Conservation (phyloP, 2,329 filamentous ascomycete genomes). For the Colletotrichum tropicale region DNA sequence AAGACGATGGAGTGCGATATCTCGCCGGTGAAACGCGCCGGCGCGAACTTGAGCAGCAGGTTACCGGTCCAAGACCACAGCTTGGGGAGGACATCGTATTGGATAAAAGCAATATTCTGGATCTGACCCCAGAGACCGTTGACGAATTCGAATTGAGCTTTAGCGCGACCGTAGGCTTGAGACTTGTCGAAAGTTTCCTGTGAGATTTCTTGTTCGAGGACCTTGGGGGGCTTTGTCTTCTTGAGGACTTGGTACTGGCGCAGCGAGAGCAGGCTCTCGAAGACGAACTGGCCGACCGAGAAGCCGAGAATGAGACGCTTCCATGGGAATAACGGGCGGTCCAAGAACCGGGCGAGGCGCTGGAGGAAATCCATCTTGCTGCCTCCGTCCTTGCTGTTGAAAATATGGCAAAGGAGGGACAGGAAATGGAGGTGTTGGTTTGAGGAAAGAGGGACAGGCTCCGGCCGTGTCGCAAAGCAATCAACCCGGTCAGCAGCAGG, state of each 20-base stretch:
- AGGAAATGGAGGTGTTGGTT: constrained; percentile 9
- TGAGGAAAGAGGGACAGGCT: neutral
- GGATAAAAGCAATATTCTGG: constrained; percentile 88
- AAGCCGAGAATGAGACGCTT: constrained; percentile 96
- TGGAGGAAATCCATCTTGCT: constrained; percentile 33
- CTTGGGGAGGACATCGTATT: constrained; percentile 88
- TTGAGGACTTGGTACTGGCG: constrained; percentile 91
- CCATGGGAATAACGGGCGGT: constrained; percentile 94
- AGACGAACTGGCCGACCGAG: constrained; percentile 86
- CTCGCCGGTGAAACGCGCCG: constrained; percentile 83
- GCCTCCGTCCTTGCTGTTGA: neutral
- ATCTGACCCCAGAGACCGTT: constrained; percentile 83
- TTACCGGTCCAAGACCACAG: constrained; percentile 84
- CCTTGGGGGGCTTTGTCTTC: constrained; percentile 79
- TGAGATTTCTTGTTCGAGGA: constrained; percentile 86
- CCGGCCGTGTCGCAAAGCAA: neutral
- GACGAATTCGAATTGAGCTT: constrained; percentile 87
- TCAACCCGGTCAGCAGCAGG: neutral
- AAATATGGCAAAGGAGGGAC: constrained; percentile 13
- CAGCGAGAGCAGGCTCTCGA: constrained; percentile 87
- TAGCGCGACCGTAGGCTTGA: constrained; percentile 94
- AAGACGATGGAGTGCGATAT: constrained; percentile 94
- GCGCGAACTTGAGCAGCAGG: constrained; percentile 75
- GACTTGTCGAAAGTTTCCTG: constrained; percentile 93
- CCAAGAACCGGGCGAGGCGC: constrained; percentile 83